Evolutionary conservation across 1,284 basidiomycete genomes (phyloP), one percentile per base, ranked within the genome.

Genomic region (Somion occarium): DNA sequence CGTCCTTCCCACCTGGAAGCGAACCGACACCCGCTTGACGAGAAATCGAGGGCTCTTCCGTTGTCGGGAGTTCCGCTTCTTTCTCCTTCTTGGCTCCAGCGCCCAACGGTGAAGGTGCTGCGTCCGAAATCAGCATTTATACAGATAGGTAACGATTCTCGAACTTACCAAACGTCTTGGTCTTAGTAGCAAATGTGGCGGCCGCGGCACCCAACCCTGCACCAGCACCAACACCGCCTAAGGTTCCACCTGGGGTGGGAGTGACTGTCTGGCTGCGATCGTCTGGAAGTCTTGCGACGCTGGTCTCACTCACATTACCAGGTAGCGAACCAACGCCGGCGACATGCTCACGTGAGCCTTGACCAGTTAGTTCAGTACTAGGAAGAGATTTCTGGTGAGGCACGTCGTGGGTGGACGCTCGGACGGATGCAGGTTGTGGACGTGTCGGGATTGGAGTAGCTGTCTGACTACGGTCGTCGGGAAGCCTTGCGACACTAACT

Each of bases 11-110:
- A 2, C 73, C 73, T 0, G 73, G 73, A 19, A 74, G 62, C 4
- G 69, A 64, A 3, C 73, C 72, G 3, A 67, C 70, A n/a, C 74
- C 74, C n/a, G n/a, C n/a, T n/a, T n/a, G n/a, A n/a, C n/a, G 42
- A 22, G 42, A 15, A 34, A 7, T 15, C 15, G 30, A 7, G 15
- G 30, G 30, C 7, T 7, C 15, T 15, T 34, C 30, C 30, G 30
- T 7, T 34, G 30, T 34, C 15, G 30, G 30, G 30, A 34, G 30
- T 7, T 34, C 30, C n/a, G n/a, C n/a, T n/a, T n/a, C n/a, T n/a
- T n/a, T n/a, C n/a, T n/a, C n/a, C n/a, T n/a, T n/a, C 15, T 34
- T 34, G 30, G 7, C 15, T 34, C 30, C 30, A 34, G 30, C 15
- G 30, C n/a, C n/a, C n/a, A 34, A 15, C 15, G 30, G 15, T 7